Percentiles rank a stretch among this genome's conserved stretches.
These are phyloP conservation scores for Nyctanthes arbortristis DNA, from an alignment of 257 asterid species.

Conservation along the genomic window DNA sequence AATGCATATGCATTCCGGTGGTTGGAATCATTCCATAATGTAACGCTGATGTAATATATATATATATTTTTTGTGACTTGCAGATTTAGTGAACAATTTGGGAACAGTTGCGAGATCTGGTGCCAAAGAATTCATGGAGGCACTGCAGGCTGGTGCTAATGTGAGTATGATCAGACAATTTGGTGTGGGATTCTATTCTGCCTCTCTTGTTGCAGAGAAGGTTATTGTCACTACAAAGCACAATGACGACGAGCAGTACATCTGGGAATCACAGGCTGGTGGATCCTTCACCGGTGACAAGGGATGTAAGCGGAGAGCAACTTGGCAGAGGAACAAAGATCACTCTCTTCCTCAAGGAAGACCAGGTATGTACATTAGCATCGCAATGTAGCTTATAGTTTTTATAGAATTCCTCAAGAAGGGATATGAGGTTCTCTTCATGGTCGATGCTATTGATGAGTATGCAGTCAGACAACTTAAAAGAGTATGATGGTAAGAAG, in stretches of 20 bases:
- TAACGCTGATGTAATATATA: too few species aligned
- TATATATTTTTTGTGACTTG: too few species aligned
- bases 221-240: conserved; percentile 51
- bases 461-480: conserved; percentile 41
- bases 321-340: conserved; percentile 57
- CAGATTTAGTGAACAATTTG: conserved; percentile 53
- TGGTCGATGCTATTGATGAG: conserved; percentile 51
- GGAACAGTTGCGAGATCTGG: conserved; percentile 55
- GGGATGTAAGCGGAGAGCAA: conserved; percentile 42
- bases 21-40: too few species aligned
- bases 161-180: conserved; percentile 54
- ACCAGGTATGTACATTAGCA: conserved; percentile 50
- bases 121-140: conserved; percentile 55
- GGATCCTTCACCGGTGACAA: conserved; percentile 50
- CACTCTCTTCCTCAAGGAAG: conserved; percentile 51
- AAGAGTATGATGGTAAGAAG: conserved; percentile 44
- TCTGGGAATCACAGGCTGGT: conserved; percentile 56
- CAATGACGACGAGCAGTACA: conserved; percentile 51
- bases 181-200: conserved; percentile 50
- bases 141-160: conserved; percentile 52
- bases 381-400: too few species aligned
- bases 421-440: conserved; percentile 43
- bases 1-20: too few species aligned
- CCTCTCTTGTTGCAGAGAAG: conserved; percentile 42
- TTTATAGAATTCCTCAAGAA: conserved; percentile 44